Percentiles rank a stretch among this genome's conserved stretches.
Evolutionary conservation across 768 basidiomycete species (phyloP).

Genomic region (Russula olivacea): DNA sequence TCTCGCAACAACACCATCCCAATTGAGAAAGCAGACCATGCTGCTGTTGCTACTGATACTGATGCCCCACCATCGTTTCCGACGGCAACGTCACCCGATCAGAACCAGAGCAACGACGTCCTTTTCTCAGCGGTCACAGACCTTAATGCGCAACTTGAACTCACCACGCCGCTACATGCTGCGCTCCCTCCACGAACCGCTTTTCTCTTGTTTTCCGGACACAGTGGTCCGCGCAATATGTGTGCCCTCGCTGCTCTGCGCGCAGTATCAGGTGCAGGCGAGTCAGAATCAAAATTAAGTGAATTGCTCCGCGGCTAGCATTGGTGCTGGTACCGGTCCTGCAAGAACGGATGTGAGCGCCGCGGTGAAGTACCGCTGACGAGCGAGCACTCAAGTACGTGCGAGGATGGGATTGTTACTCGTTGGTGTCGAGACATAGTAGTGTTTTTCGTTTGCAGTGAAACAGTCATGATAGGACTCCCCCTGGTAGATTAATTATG

Average conservation of each 20-base stretch:
- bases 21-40: not conserved
- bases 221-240: conserved; percentile 83
- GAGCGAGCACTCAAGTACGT: conserved; percentile 29
- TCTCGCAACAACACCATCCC: not conserved
- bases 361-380: not conserved
- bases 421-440: not conserved
- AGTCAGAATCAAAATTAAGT: conserved; percentile 75
- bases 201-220: conserved; percentile 80
- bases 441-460: not conserved
- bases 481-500: too few species aligned
- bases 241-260: conserved; percentile 39
- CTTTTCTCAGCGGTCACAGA: conserved; percentile 31
- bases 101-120: not conserved
- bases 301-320: conserved; percentile 33
- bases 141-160: conserved; percentile 65
- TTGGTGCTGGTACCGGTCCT: conserved; percentile 22
- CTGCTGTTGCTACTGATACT: not conserved
- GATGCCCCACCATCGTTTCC: not conserved
- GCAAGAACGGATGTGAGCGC: conserved; percentile 23
- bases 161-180: conserved; percentile 50
- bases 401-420: conserved; percentile 46
- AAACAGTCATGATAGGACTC: too few species aligned
- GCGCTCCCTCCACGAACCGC: conserved; percentile 76
- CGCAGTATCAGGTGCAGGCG: conserved; percentile 8
- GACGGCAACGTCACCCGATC: not conserved